Base-by-base conservation (phyloP, 1,139 yeast species). In the Blastobotrys petasosporus region DNA sequence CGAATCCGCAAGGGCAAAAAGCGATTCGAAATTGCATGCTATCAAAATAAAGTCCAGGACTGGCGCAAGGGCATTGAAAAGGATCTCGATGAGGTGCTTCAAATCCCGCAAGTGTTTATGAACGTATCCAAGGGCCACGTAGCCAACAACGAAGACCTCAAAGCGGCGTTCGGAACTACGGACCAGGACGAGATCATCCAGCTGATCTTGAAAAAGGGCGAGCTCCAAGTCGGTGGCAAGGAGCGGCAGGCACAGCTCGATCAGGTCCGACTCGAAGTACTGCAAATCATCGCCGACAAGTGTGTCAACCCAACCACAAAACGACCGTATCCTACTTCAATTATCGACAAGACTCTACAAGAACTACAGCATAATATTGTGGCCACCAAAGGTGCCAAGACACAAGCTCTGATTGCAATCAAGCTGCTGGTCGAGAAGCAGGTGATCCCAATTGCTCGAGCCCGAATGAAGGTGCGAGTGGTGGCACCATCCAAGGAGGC, bases 81-180 rank as follows among this genome's bases (percentile, higher is more conserved):
- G 57, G 97, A 92, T 62, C 65, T 94, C 10, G 98, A 92, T 67
- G 98, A 92, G 62, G 98, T 92, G 4, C 70, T 92, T 37, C 98
- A 92, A 62, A 88, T 92, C 45, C 96, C 90, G n/a, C 96, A 85
- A 62, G 95, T 92, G 1, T 92, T 94, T 60, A 67, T 80, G 39
- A 92, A 94, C 61, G 98, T 90, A 0, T 86, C 96, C 16, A 92
- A 94, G 60, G 98, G 98, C 2, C 90, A 82, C 54, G 94, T 86
- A 2, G 98, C 98, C 2, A 80, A 90, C 25, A 80, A 85, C 55
- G 96, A 87, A 8, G 97, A 92, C 52, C 70, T 92, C 39, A 70
- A 75, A 57, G 74, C 79, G 43, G 74, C 82, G 1, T 92, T 94
- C 63, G 90, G 86, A 1, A 77, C 88, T 0, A 80, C 86, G 0